Evolutionary conservation across 2,329 filamentous ascomycete genomes (phyloP), one percentile per base, ranked within the genome.

Genomic region (Fusarium ambrosium): DNA sequence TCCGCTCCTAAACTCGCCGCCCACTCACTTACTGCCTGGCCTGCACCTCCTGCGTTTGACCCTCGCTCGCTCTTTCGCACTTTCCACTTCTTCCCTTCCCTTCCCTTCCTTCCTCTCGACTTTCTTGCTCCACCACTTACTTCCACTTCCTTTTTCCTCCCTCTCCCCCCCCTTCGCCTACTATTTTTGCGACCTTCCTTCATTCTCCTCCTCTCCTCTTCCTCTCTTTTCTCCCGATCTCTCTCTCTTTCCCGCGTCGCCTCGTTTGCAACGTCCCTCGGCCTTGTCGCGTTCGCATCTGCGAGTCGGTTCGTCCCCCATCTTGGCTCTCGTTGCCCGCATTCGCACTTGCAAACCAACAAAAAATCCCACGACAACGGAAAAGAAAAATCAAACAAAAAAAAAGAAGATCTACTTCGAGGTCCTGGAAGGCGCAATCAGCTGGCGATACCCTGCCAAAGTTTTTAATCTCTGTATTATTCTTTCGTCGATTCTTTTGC

Each of bases 391-490:
- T 20, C 6, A 36, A 59, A 64, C 68, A 70, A 59, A 36, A 64
- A 77, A 77, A 72, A 72, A 73, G 64, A 72, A 76, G 67, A 70
- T 68, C 70, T 61, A 67, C 36, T 53, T 68, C 58, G 71, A 78
- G 76, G 75, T 72, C 70, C 69, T 74, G 75, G 76, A 80, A 79
- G 75, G 78, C 77, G 79, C 75, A 59, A 78, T 80, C 75, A 74
- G 72, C 70, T 72, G 66, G 79, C 77, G 77, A 78, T 77, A 79
- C 64, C 67, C 67, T 74, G 70, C 70, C 77, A 71, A 64, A 59
- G 58, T 70, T 79, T 75, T 74, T 74, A 75, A 79, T 79, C 78
- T 74, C 63, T 79, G 71, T 78, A 77, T 72, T 76, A 74, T 75
- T 76, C 68, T 72, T 79, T 78, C 73, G 75, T 79, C 79, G 71